Base-by-base conservation (phyloP, 495 filamentous ascomycete genomes). In the Rhypophila decipiens region DNA sequence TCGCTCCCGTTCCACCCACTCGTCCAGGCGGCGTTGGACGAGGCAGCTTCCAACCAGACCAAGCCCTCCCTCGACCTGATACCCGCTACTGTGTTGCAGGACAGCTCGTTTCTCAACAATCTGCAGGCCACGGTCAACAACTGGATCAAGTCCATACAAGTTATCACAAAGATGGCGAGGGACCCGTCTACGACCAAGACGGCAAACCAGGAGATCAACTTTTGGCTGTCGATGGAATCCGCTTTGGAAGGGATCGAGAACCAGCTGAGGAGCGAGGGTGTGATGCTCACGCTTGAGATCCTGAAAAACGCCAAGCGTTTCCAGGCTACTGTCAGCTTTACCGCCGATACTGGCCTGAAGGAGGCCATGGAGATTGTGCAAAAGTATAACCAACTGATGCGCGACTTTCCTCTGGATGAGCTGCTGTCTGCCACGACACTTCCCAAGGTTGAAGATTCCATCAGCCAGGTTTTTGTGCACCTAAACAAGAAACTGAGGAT, bases 131-230 rank as follows among this genome's bases (percentile, higher is more conserved):
- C 80, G 12, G 93, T 96, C 39, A 97, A 95, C 69, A 79, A 82
- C 52, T 99, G 93, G 93, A 96, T 96, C 66, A 89, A 95, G 69
- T 95, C 90, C 9, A 97, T 99, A 50, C 90, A 95, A 66, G 84
- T 85, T n/a, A 90, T 96, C 59, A 97, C 93, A 12, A 93, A 90
- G 69, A 86, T 94, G 73, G 86, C 88, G 27, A 78, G 89, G 52
- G 93, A 97, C 56, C 84, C 88, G 4, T n/a, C n/a, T n/a, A 82
- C 84, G 24, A 89, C 86, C 38, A 88, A 89, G 5, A 93, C 88
- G 24, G 94, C 93, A 10, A 88, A 85, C 17, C 94, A 96, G 62
- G 93, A 99, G 62, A 95, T 97, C 58, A 96, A 96, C 59, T 99
- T 96, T 57, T 99, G 93, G 93, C 67, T 97, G 34, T 88, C 88